phyloP scores from a whole-genome alignment of 768 basidiomycete species.

The Lenzites betulinus region DNA sequence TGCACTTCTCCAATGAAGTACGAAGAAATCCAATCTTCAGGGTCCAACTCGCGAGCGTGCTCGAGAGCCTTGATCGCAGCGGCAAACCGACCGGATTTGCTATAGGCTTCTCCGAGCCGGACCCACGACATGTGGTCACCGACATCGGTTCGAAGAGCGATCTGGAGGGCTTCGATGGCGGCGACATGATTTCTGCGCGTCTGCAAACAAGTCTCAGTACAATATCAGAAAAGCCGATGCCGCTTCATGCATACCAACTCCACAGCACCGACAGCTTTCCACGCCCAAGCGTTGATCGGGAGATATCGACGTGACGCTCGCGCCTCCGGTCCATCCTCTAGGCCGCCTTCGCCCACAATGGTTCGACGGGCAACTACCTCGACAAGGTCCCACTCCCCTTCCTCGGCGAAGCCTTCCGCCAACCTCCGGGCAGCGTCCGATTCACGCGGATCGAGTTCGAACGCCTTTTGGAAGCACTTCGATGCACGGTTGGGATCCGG shows the following conservation, averaged over 20 bases:
- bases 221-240: neutral
- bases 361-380: conserved; percentile 91
- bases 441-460: conserved; percentile 92
- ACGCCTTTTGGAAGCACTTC: conserved; percentile 97
- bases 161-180: conserved; percentile 83
- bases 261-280: conserved; percentile 93
- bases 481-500: conserved; percentile 84
- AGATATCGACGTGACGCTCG: conserved; percentile 51
- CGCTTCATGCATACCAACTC: conserved; percentile 64
- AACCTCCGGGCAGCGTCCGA: conserved; percentile 80
- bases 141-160: conserved; percentile 78
- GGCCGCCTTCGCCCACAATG: conserved; percentile 91
- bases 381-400: conserved; percentile 94
- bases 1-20: conserved; percentile 88
- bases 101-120: conserved; percentile 89
- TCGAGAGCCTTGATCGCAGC: conserved; percentile 88
- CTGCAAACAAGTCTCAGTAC: conserved; percentile 37
- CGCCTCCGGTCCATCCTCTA: conserved; percentile 44
- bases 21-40: conserved; percentile 78
- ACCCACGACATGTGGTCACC: conserved; percentile 87
- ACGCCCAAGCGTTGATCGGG: conserved; percentile 92
- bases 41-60: conserved; percentile 70
- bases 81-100: conserved; percentile 81
- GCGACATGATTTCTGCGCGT: conserved; percentile 64
- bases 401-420: conserved; percentile 88